These are phyloP conservation scores for Agrostemma githago DNA, from an alignment of 148 eudicot species.

Conservation along the genomic window DNA sequence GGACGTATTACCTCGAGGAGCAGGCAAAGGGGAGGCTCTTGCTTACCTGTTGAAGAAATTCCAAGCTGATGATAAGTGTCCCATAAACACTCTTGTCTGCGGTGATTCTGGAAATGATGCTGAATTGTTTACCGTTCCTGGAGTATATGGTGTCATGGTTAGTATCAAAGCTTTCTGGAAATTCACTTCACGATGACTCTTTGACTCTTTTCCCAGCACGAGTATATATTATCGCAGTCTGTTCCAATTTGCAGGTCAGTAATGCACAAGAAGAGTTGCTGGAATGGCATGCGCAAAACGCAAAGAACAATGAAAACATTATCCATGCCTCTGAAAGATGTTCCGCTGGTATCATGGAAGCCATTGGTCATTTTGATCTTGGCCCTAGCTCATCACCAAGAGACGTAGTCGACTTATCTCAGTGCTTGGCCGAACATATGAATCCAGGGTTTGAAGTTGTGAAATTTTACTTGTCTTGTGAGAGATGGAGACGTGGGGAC, in stretches of 20 bases:
- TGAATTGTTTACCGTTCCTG: conserved; percentile 57
- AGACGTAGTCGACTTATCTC: conserved; percentile 31
- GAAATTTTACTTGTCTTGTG: conserved; percentile 43
- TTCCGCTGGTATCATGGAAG: conserved; percentile 67
- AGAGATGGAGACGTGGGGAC: conserved; percentile 54
- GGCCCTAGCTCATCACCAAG: conserved; percentile 51
- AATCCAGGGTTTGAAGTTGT: conserved; percentile 54
- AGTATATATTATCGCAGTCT: not conserved
- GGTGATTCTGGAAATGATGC: conserved; percentile 82
- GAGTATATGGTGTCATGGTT: conserved; percentile 72
- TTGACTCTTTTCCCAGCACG: not conserved
- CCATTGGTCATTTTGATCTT: conserved; percentile 61
- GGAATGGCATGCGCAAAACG: conserved; percentile 62
- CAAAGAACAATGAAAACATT: conserved; percentile 48
- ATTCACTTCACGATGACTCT: not conserved
- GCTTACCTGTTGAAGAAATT: conserved; percentile 58
- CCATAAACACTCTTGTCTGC: conserved; percentile 56
- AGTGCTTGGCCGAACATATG: conserved; percentile 24
- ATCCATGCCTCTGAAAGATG: conserved; percentile 66
- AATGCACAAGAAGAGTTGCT: conserved; percentile 73
- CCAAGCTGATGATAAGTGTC: conserved; percentile 41
- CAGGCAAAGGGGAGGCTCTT: conserved; percentile 74
- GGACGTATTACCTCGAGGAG: conserved; percentile 65
- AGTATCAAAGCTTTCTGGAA: conserved; percentile 12
- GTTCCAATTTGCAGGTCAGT: conserved; percentile 41